A percentile compares a stretch with the other conserved stretches of the same genome.
Conservation (phyloP, 2,329 filamentous ascomycete species). For the Ceratocystis cacaofunesta region DNA sequence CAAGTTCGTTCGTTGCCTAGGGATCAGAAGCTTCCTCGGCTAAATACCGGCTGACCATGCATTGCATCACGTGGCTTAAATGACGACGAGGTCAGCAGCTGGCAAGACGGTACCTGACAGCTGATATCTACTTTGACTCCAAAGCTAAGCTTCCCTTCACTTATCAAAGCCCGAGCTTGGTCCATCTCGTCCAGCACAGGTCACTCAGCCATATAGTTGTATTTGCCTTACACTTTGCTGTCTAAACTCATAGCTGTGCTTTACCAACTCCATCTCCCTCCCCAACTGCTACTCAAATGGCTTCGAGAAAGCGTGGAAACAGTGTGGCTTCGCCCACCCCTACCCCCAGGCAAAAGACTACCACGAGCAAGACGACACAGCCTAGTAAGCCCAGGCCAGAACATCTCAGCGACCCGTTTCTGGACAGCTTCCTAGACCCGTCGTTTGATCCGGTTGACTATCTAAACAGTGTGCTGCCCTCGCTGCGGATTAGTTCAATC, state of each 20-base stretch:
- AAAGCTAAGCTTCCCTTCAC: not conserved
- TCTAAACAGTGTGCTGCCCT: constrained; percentile 64
- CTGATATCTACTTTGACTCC: not conserved
- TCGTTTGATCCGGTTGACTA: constrained; percentile 74
- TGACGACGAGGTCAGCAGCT: not conserved
- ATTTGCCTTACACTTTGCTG: not conserved
- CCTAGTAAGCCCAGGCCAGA: constrained; percentile 36
- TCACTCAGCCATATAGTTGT: not conserved
- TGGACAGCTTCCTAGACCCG: constrained; percentile 60
- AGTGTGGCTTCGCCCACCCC: constrained; percentile 11
- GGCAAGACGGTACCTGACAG: not conserved
- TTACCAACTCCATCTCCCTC: not conserved
- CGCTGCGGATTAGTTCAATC: constrained; percentile 33
- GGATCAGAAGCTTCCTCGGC: constrained; percentile 8
- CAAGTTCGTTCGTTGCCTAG: not conserved
- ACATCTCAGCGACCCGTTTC: constrained; percentile 55
- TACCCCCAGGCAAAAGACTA: constrained; percentile 10
- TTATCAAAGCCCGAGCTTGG: too few relatives aligned
- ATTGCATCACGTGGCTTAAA: not conserved
- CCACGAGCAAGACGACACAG: constrained; percentile 10
- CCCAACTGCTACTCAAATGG: constrained; percentile 4
- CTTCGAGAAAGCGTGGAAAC: constrained; percentile 13
- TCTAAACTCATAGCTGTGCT: not conserved
- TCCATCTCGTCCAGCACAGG: too few relatives aligned
- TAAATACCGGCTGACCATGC: not conserved